Evolutionary conservation across 805 yeast genomes (phyloP).

Genomic region (Torulaspora franciscae): DNA sequence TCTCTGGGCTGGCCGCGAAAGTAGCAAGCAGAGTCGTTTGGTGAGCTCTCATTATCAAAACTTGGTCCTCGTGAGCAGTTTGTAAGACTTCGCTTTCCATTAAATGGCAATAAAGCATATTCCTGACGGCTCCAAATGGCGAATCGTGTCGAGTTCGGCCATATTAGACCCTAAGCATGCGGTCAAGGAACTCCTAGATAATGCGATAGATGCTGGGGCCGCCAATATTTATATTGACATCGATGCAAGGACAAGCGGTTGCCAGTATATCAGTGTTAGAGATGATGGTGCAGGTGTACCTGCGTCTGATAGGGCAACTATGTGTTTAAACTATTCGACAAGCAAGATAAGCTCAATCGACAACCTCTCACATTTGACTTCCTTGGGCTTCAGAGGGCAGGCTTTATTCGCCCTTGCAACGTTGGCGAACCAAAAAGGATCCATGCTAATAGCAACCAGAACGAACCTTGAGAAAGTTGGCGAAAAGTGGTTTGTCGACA

Average conservation of each 20-base stretch:
- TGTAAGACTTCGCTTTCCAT: neutral
- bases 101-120: constrained; percentile 22
- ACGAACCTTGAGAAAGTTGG: constrained; percentile 32
- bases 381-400: constrained; percentile 50
- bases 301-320: constrained; percentile 27
- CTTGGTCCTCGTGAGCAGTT: neutral
- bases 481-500: constrained; percentile 37
- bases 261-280: constrained; percentile 30
- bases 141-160: constrained; percentile 29
- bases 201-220: constrained; percentile 38
- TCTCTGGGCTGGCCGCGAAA: no score
- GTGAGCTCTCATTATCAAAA: no score
- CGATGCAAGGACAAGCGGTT: constrained; percentile 39
- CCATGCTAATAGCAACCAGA: constrained; percentile 33
- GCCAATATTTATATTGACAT: constrained; percentile 36
- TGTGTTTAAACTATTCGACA: constrained; percentile 41
- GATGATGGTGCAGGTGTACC: constrained; percentile 43
- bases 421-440: constrained; percentile 23
- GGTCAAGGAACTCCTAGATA: constrained; percentile 41
- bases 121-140: constrained; percentile 14
- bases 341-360: constrained; percentile 37
- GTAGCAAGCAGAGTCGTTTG: no score
- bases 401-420: constrained; percentile 41
- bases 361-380: constrained; percentile 31
- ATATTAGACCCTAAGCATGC: constrained; percentile 37